Percentiles rank a stretch among this genome's conserved stretches.
phyloP scores from a whole-genome alignment of 352 stramenopile species.

The Phytophthora quininea region DNA sequence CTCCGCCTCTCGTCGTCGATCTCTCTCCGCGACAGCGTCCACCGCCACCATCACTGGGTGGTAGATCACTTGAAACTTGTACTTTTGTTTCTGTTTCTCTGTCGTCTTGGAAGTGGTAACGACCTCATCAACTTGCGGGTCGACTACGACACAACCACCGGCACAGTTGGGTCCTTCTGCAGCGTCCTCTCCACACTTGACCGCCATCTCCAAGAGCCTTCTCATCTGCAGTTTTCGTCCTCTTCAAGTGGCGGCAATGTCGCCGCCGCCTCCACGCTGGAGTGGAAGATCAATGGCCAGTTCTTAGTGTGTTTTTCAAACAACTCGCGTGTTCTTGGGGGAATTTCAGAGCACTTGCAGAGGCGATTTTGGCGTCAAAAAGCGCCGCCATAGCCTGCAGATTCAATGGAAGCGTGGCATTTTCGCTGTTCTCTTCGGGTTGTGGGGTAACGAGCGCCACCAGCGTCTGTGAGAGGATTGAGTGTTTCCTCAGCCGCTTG shows the following conservation, averaged over 20 bases:
- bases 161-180: slow-evolving; percentile 39
- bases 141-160: slow-evolving; percentile 59
- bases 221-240: slow-evolving; percentile 39
- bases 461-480: slow-evolving; percentile 38
- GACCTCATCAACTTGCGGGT: slow-evolving; percentile 37
- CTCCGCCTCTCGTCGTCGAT: slow-evolving; percentile 44
- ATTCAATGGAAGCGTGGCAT: slow-evolving; percentile 13
- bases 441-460: slow-evolving; percentile 62
- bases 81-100: slow-evolving; percentile 19
- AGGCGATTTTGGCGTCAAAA: slow-evolving; percentile 56
- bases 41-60: slow-evolving; percentile 78
- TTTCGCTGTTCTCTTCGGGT: slow-evolving; percentile 7
- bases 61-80: slow-evolving; percentile 58
- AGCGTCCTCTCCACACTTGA: slow-evolving; percentile 27
- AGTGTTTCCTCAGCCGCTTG: slow-evolving; percentile 85
- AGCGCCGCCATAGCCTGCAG: slow-evolving; percentile 35
- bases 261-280: slow-evolving; percentile 58
- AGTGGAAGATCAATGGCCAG: slow-evolving; percentile 85
- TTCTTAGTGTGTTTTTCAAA: slow-evolving; percentile 64
- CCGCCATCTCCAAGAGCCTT: slow-evolving; percentile 30
- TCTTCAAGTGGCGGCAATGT: slow-evolving; percentile 48
- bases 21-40: slow-evolving; percentile 65
- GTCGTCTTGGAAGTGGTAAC: slow-evolving; percentile 39
- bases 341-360: slow-evolving; percentile 59
- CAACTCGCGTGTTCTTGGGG: slow-evolving; percentile 60